Percentiles rank a stretch among this genome's conserved stretches.
phyloP scores from a whole-genome alignment of 2,329 filamentous ascomycete species.

The Escovopsis sp. region DNA sequence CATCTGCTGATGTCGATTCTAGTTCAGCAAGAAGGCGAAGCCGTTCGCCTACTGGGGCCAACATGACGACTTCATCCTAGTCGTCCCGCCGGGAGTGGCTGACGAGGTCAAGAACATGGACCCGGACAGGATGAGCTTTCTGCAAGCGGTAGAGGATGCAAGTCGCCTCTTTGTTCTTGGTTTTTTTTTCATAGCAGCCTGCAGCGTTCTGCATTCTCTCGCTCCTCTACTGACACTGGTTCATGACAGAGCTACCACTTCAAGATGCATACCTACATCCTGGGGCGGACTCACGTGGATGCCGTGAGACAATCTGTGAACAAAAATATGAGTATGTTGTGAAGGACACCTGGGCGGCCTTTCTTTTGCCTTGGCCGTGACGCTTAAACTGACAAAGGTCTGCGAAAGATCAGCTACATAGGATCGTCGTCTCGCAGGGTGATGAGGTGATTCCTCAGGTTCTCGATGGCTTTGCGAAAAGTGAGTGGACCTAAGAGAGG shows the following conservation, averaged over 20 bases:
- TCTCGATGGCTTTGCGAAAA: background rate
- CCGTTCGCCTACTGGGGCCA: slow-evolving; percentile 3
- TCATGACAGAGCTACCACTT: slow-evolving; percentile 3
- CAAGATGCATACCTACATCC: slow-evolving; percentile 2
- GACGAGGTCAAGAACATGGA: slow-evolving; percentile 3
- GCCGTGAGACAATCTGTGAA: slow-evolving; percentile 4
- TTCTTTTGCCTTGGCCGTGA: no score
- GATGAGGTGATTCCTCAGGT: background rate
- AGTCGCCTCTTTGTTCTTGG: no score
- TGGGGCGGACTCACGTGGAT: slow-evolving; percentile 3
- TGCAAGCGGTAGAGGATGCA: slow-evolving; percentile 4
- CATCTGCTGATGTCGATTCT: background rate
- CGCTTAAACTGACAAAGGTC: no score
- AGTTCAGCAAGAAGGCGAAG: slow-evolving; percentile 4
- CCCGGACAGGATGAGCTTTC: slow-evolving; percentile 2
- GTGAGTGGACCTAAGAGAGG: background rate
- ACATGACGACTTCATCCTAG: slow-evolving; percentile 4
- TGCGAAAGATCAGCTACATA: background rate
- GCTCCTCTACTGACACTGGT: no score
- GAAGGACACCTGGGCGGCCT: no score
- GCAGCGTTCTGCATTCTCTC: no score
- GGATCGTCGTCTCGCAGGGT: background rate
- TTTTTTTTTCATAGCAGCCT: no score
- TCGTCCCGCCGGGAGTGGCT: slow-evolving; percentile 1
- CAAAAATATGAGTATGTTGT: slow-evolving; percentile 4